Base-by-base conservation (phyloP, 495 filamentous ascomycete species). In the Staphylotrichum longicolle region DNA sequence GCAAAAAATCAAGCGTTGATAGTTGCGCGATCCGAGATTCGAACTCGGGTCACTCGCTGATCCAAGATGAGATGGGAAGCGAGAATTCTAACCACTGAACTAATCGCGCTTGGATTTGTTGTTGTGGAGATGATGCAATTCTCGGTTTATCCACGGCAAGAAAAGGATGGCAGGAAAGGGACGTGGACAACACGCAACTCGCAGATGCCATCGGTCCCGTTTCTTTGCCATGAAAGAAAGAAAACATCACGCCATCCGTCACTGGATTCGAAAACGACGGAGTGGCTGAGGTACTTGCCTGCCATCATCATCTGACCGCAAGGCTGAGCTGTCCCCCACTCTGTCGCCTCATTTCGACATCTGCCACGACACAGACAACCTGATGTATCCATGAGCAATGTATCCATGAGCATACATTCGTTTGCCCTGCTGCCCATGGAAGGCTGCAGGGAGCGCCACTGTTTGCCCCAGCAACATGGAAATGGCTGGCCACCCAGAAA, bases 61-160 rank as follows among this genome's bases (percentile, higher is more conserved):
- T 44, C 48, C 63, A 66, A 54, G 59, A 62, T 42, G 20, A 39
- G 63, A 66, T 66, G 63, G 63, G 63, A 66, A 66, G 63, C 63
- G 60, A 62, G 39, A 55, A 66, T 66, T 66, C 63, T 66, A 66
- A 66, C 63, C 63, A 66, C 63, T 66, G 55, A 66, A 66, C 63
- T 66, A 66, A 62, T 45, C 63, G 55, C 63, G 63, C 63, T 40
- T 37, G 46, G 20, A 44, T 56, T 56, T 55, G 48, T 44, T 33
- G 48, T 58, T 58, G 47, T 59, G 14, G 42, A 37, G 2, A 7
- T 33, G n/a, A 3, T 46, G 4, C 9, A 7, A 33, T 50, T 35
- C 5, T 12, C 8, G 3, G 5, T 45, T 9, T n/a, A 12, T 32
- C 33, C 10, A 15, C 12, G 11, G 15, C 1, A 12, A 11, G n/a